phyloP scores from a whole-genome alignment of 2,329 filamentous ascomycete genomes.

The Verticillium tricorpus region DNA sequence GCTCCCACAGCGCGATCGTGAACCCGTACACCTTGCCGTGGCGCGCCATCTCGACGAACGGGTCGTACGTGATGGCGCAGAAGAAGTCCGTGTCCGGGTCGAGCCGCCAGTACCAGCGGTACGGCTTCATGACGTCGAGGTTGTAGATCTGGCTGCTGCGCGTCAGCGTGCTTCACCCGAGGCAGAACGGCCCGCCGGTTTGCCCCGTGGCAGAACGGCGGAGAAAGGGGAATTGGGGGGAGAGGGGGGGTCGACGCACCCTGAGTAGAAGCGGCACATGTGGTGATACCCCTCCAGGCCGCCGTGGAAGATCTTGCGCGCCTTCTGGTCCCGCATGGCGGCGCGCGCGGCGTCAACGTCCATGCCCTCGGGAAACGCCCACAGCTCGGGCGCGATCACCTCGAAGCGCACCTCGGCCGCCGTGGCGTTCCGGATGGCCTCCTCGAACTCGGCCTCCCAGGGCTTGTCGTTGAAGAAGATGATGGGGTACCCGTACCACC shows the following conservation, averaged over 20 bases:
- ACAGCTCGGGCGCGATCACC: constrained; percentile 32
- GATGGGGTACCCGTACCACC: constrained; percentile 41
- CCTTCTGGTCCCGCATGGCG: constrained; percentile 27
- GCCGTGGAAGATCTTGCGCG: constrained; percentile 29
- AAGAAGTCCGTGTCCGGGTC: constrained; percentile 39
- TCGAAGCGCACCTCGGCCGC: constrained; percentile 35
- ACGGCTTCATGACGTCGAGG: constrained; percentile 32
- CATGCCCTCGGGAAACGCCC: constrained; percentile 33
- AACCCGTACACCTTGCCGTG: constrained; percentile 39
- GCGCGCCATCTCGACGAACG: constrained; percentile 39
- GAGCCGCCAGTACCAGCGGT: constrained; percentile 43
- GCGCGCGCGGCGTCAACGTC: constrained; percentile 23
- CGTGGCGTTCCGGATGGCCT: constrained; percentile 28
- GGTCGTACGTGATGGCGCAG: constrained; percentile 43
- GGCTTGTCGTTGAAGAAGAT: constrained; percentile 42
- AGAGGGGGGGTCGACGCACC: constrained; percentile 25
- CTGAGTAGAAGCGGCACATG: constrained; percentile 39
- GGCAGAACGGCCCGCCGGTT: background rate
- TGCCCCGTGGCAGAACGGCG: background rate
- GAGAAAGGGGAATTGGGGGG: background rate
- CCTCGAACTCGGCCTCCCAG: constrained; percentile 33
- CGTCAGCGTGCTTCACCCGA: background rate
- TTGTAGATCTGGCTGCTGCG: constrained; percentile 35
- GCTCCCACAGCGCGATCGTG: constrained; percentile 38
- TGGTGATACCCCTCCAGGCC: constrained; percentile 34